A percentile compares a stretch with the other conserved stretches of the same genome.
Conservation (phyloP, 2,329 filamentous ascomycete species). For the Cercospora nicotianae region DNA sequence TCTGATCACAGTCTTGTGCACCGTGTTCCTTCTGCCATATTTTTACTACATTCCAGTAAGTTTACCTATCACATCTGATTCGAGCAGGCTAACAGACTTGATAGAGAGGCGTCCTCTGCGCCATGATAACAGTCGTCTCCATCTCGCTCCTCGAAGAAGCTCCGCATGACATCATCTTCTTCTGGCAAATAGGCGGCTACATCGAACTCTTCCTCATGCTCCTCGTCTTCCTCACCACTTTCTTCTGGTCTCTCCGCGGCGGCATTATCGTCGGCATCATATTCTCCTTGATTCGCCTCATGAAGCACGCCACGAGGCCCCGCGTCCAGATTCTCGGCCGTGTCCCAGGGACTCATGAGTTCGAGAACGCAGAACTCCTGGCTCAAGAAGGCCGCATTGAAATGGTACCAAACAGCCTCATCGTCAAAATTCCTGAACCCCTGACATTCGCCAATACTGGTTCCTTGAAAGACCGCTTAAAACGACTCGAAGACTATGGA, state of each 20-base stretch:
- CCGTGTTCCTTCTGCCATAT: slow-evolving; percentile 80
- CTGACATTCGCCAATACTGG: slow-evolving; percentile 94
- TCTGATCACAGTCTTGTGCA: slow-evolving; percentile 75
- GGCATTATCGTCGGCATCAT: slow-evolving; percentile 94
- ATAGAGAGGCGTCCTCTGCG: slow-evolving; percentile 86
- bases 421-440: slow-evolving; percentile 96
- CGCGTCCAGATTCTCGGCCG: slow-evolving; percentile 95
- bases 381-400: slow-evolving; percentile 57
- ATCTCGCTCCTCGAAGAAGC: slow-evolving; percentile 94
- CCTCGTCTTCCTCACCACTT: slow-evolving; percentile 85
- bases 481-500: slow-evolving; percentile 87
- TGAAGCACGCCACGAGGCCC: slow-evolving; percentile 85
- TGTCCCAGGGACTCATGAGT: slow-evolving; percentile 73
- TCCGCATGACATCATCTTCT: slow-evolving; percentile 88
- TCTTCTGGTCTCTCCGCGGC: slow-evolving; percentile 90
- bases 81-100: background rate
- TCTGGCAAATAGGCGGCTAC: slow-evolving; percentile 80
- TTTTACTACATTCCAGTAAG: slow-evolving; percentile 94
- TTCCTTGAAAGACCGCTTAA: slow-evolving; percentile 78
- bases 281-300: slow-evolving; percentile 82
- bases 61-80: slow-evolving; percentile 25
- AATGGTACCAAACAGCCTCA: slow-evolving; percentile 86
- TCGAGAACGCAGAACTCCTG: slow-evolving; percentile 74
- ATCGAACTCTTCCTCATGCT: slow-evolving; percentile 83
- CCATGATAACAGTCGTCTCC: slow-evolving; percentile 94